Base-by-base conservation (phyloP, 768 basidiomycete species). In the Boletus tylopilopsis region DNA sequence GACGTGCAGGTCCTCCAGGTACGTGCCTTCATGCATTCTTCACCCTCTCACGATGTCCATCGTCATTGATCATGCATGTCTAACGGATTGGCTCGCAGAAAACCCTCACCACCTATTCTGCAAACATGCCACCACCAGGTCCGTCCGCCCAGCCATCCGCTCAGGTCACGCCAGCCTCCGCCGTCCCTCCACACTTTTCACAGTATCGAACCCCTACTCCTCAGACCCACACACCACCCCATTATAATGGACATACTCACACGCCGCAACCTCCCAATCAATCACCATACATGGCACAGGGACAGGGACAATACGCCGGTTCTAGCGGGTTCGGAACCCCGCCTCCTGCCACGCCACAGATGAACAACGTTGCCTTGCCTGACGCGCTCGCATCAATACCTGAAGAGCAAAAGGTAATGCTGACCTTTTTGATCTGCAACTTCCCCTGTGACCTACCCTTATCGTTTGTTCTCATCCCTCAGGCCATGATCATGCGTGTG, bases 1-100 rank as follows among this genome's bases (percentile, higher is more conserved):
- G 81, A 88, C 42, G 73, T 86, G 41, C 82, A 88, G 38, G 85
- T 88, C 7, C 80, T 89, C 55, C 85, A 88, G 73, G 87, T 87
- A 51, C 34, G 71, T 35, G 10, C 18, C 1, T 33, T 30, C 35
- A 29, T 18, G 18, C 25, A 23, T 47, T 13, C n/a, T 25, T 15
- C 33, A 27, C 35, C 45, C 43, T 38, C 41, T 39, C 22, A 34
- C 34, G 12, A 50, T 16, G 27, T 47, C 23, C 29, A 6, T 29
- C 24, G 5, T 12, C 24, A 38, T 34, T 23, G 16, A 49, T 47
- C 23, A 7, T 15, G 51, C 35, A 48, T 47, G 27, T 23, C 33
- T 45, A 29, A 58, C 25, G 41, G 27, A 43, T 42, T 36, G 41
- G 27, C 24, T 49, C 38, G 42, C 55, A 77, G 86, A 84, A 81